Conservation (phyloP, 371 early-diverging fungal genomes). For the Apophysomyces trapeziformis region DNA sequence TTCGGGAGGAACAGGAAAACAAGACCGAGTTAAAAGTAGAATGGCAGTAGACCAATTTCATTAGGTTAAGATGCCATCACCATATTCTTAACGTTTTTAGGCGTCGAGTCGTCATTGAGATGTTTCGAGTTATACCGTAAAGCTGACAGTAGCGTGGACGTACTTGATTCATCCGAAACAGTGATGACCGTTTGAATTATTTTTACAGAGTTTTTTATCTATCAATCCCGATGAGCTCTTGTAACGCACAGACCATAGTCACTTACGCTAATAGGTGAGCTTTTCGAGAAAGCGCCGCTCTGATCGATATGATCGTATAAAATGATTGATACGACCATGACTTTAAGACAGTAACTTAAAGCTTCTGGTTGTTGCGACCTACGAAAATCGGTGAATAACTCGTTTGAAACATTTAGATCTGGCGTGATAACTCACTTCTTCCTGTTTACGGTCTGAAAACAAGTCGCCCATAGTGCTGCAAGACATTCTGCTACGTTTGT, state of each 20-base stretch:
- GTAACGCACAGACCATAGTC: background rate
- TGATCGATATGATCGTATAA: slow-evolving; percentile 91
- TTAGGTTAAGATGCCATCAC: slow-evolving; percentile 40
- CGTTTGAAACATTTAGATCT: background rate
- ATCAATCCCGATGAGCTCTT: background rate
- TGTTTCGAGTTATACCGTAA: slow-evolving; percentile 83
- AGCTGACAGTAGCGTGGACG: slow-evolving; percentile 73
- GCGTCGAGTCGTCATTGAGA: slow-evolving; percentile 81
- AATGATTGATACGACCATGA: slow-evolving; percentile 88
- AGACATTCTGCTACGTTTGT: slow-evolving; percentile 67
- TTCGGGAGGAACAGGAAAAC: background rate
- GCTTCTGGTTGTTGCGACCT: slow-evolving; percentile 55
- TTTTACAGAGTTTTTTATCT: slow-evolving; percentile 73
- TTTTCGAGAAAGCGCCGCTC: slow-evolving; percentile 77
- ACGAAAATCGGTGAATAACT: slow-evolving; percentile 1
- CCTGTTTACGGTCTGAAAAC: slow-evolving; percentile 70
- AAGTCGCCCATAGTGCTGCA: slow-evolving; percentile 68
- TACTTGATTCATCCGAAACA: slow-evolving; percentile 48
- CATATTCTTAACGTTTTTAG: slow-evolving; percentile 73
- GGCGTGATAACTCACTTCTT: slow-evolving; percentile 31
- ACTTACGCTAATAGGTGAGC: slow-evolving; percentile 81
- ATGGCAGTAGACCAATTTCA: background rate
- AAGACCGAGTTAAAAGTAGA: background rate
- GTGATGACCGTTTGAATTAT: slow-evolving; percentile 64
- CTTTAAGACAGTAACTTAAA: slow-evolving; percentile 69